These are phyloP conservation scores for Cryptococcus hybrid DNA, from an alignment of 1,284 basidiomycete genomes.

Conservation along the genomic window DNA sequence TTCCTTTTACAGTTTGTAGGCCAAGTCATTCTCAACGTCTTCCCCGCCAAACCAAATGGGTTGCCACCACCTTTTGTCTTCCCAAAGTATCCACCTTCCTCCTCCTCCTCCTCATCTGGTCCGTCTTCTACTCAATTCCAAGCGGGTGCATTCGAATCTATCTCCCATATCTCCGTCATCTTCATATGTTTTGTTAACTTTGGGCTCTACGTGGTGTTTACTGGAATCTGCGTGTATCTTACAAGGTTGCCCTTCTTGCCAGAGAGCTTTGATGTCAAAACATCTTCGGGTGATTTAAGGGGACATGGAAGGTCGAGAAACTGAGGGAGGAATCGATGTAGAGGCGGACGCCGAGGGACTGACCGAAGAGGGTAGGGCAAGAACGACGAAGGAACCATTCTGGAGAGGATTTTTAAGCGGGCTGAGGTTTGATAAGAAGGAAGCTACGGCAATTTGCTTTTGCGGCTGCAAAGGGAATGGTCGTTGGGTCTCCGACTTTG, in stretches of 20 bases:
- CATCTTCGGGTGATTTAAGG: not conserved
- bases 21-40: constrained; percentile 24
- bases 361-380: not conserved
- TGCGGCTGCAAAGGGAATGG: constrained; percentile 29
- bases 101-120: constrained; percentile 27
- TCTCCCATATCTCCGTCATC: constrained; percentile 20
- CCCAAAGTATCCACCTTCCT: constrained; percentile 29
- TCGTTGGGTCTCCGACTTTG: constrained; percentile 25
- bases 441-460: constrained; percentile 28
- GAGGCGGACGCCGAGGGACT: no score
- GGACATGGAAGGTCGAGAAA: not conserved
- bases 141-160: constrained; percentile 17
- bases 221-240: constrained; percentile 15
- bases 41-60: constrained; percentile 27
- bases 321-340: no score
- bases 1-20: constrained; percentile 15
- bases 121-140: constrained; percentile 22
- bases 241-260: constrained; percentile 20
- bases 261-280: not conserved
- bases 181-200: constrained; percentile 26
- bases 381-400: not conserved
- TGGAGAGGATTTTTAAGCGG: constrained; percentile 5
- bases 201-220: constrained; percentile 20
- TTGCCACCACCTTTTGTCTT: constrained; percentile 24
- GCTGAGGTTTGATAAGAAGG: constrained; percentile 17